Evolutionary conservation across 352 stramenopile genomes (phyloP).

Genomic region (Globisporangium parvum): DNA sequence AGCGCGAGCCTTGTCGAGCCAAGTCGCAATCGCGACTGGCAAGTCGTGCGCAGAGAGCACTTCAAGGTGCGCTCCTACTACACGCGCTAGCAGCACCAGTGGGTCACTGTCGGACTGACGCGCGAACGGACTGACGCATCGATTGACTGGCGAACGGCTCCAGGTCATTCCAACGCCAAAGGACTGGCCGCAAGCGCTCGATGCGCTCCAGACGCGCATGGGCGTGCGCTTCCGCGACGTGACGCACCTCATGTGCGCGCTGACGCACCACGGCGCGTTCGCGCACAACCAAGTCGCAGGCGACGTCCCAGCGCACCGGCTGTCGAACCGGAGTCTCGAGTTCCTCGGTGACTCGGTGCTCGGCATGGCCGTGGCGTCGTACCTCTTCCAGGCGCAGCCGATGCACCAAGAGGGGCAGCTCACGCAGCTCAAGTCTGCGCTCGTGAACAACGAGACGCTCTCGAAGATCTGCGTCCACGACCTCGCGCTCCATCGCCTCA

Average conservation of each 20-base stretch:
- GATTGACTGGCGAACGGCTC: neutral
- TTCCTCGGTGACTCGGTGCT: conserved; percentile 79
- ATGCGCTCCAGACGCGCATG: conserved; percentile 49
- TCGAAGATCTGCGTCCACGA: conserved; percentile 54
- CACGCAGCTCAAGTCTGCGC: conserved; percentile 50
- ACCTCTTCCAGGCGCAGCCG: conserved; percentile 72
- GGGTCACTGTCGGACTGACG: neutral
- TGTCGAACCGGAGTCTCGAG: conserved; percentile 80
- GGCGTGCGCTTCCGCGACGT: conserved; percentile 55
- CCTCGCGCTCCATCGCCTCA: conserved; percentile 48
- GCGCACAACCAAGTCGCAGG: conserved; percentile 27
- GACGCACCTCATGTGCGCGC: conserved; percentile 52
- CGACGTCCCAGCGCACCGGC: conserved; percentile 40
- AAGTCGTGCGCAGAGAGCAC: conserved; percentile 43
- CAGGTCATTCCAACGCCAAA: conserved; percentile 35
- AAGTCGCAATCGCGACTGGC: conserved; percentile 32
- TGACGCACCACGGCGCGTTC: conserved; percentile 75
- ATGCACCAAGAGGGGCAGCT: conserved; percentile 70
- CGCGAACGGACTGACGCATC: neutral
- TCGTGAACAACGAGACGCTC: conserved; percentile 78
- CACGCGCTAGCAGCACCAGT: neutral
- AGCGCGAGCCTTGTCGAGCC: conserved; percentile 19
- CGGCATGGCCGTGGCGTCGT: conserved; percentile 46
- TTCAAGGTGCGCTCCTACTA: conserved; percentile 21
- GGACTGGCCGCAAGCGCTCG: conserved; percentile 40